Conservation (phyloP, 208 protist genomes). For the Lotmaria passim region DNA sequence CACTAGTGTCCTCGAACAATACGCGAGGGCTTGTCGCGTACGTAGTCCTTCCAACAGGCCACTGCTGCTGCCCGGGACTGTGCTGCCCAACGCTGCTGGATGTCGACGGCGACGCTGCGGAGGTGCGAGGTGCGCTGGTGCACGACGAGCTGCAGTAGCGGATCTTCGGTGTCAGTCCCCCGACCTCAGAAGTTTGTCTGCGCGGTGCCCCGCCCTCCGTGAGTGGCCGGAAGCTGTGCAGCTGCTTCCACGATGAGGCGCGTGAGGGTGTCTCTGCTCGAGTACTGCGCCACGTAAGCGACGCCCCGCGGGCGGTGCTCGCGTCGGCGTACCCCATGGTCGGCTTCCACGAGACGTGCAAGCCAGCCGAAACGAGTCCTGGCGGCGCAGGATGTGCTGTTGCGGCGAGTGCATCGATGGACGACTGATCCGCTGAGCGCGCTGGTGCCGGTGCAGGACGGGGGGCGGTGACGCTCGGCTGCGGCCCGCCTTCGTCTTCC, state of each 20-base stretch:
- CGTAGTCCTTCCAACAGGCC: no score
- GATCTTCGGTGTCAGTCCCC: conserved; percentile 18
- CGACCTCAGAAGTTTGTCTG: neutral
- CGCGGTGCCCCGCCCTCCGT: neutral
- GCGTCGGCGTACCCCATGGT: neutral
- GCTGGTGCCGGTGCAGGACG: conserved; percentile 20
- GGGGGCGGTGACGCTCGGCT: conserved; percentile 18
- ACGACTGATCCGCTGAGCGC: conserved; percentile 1
- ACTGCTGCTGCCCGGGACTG: neutral
- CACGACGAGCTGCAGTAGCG: conserved; percentile 15
- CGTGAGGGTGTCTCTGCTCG: neutral
- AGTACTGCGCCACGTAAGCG: neutral
- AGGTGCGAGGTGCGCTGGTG: neutral
- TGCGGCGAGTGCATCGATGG: neutral
- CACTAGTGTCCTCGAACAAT: neutral
- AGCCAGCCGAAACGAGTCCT: conserved; percentile 1
- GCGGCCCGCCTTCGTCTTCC: conserved; percentile 16
- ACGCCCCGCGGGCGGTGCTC: neutral
- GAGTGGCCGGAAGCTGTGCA: neutral
- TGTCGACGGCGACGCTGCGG: neutral
- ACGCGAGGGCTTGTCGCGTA: neutral
- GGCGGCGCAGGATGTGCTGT: neutral
- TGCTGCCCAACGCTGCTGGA: neutral
- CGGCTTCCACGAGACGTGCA: conserved; percentile 3
- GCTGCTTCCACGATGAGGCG: neutral